Base-by-base conservation (phyloP, 176 grass and related monocot genomes). In the Avena eriantha region DNA sequence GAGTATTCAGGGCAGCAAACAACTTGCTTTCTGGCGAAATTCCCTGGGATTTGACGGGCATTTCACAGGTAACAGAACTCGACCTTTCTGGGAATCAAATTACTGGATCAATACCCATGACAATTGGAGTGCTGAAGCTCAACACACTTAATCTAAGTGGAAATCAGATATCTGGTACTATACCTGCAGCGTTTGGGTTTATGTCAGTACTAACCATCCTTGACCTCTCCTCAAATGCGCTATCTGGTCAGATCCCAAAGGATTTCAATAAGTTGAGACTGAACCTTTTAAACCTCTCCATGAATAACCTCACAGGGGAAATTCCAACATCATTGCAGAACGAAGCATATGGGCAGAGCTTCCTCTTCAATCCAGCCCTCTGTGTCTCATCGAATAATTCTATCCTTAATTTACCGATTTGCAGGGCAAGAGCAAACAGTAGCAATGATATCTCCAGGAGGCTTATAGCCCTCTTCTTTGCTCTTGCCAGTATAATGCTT, bases 321-420 rank as follows among this genome's bases (percentile, higher is more conserved):
- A 84, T 97, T n/a, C 95, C 92, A 24, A 47, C 15, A 4, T 9
- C 47, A 49, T 75, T 97, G 19, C 77, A 92, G 66, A 81, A 5
- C 3, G 33, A 80, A 48, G 82, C 76, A 48, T 92, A 92, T 45
- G 83, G 85, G 16, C 24, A 53, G 13, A 93, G 88, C 83, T 97
- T 97, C 78, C 80, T 89, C 7, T 88, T 70, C 33, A 97, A 97
- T 70, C 80, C 83, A 18, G 85, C 80, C 39, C 86, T 97, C 17
- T 97, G 94, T 48, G 83, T 90, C 12, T 79, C 75, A 43, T 35
- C 26, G 0, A 87, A 67, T n/a, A 70, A 77, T 43, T 84, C 80
- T 21, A 54, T 74, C 15, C 34, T 18, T n/a, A 53, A 79, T 81
- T 53, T 96, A 47, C 45, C 69, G 0, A 16, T 68, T 17, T 96